Evolutionary conservation across 1,284 basidiomycete genomes (phyloP), one percentile per base, ranked within the genome.

Genomic region (Boletus semigastroideus): DNA sequence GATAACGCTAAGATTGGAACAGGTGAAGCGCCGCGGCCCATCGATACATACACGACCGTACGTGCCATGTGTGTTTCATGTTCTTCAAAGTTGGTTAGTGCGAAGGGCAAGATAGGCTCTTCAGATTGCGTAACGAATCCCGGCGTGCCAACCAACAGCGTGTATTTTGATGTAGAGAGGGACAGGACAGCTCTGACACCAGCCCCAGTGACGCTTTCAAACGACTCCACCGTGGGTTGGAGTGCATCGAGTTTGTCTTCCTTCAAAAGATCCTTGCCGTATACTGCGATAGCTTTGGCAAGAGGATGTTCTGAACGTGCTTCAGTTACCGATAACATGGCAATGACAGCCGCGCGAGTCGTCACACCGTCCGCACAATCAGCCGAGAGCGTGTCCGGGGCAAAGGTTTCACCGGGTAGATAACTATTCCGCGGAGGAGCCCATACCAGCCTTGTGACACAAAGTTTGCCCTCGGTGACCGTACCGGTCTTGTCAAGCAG

Each of bases 401-500:
- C 73, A 6, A 71, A 69, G 28, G 75, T 37, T 38, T 49, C 65
- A 16, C 65, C 56, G 16, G 16, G 30, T 30, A 51, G 70, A 55
- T 75, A 61, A 31, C 45, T 11, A 51, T 68, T 69, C 41, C 61
- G 67, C 1, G 75, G 64, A 12, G 84, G 77, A 1, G 84, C 84
- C 96, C 96, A 99, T 41, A 78, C 77, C 36, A 92, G 73, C 1
- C 82, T 84, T 2, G 83, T 79, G 36, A 98, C 90, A 6, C 72
- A 77, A 59, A 92, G 77, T 70, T 87, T 90, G 42, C 96, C 97
- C 43, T 90, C 78, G 0, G 97, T 99, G 13, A 99, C 84, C 0
- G 97, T 99, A 5, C 97, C 97, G 0, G 97, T 99, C 80, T 99
- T 99, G 78, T 99, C 97, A 50, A 99, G 74, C 0, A 98, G 82